phyloP scores from a whole-genome alignment of 2,329 filamentous ascomycete genomes.

The Diaporthe destruens region DNA sequence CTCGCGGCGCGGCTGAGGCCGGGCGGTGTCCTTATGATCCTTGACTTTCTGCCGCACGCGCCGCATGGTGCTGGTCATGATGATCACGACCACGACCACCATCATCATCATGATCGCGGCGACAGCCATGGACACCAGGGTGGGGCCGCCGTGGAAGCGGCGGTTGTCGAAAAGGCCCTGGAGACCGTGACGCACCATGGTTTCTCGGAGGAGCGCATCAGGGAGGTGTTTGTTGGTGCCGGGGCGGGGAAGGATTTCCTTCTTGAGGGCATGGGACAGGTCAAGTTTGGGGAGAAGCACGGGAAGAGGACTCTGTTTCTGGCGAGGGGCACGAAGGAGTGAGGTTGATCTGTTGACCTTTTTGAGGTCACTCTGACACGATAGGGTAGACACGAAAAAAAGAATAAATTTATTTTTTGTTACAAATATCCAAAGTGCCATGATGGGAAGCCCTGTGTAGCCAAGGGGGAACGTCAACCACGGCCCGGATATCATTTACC shows the following conservation, averaged over 20 bases:
- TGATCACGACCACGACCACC: not conserved
- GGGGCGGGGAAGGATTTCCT: constrained; percentile 70
- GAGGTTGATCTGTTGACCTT: constrained; percentile 1
- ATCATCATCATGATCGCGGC: not conserved
- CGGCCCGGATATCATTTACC: not conserved
- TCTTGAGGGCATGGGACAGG: constrained; percentile 61
- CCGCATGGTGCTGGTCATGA: constrained; percentile 39
- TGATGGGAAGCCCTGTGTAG: not conserved
- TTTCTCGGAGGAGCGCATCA: constrained; percentile 72
- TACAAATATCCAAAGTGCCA: no score
- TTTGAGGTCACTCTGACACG: not conserved
- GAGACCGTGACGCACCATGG: constrained; percentile 74
- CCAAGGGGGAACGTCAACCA: no score
- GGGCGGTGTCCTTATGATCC: constrained; percentile 75
- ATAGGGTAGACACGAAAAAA: not conserved
- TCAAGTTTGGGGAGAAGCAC: constrained; percentile 43
- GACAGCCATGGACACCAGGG: not conserved
- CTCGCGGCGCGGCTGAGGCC: constrained; percentile 72
- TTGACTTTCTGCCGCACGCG: constrained; percentile 74
- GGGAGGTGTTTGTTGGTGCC: constrained; percentile 72
- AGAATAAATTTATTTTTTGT: no score
- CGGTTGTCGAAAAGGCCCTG: constrained; percentile 42
- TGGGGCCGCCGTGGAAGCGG: not conserved
- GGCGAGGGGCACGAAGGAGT: constrained; percentile 61
- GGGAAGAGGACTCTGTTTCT: constrained; percentile 61